Conservation (phyloP, 768 basidiomycete species). For the Suillus cothurnatus region DNA sequence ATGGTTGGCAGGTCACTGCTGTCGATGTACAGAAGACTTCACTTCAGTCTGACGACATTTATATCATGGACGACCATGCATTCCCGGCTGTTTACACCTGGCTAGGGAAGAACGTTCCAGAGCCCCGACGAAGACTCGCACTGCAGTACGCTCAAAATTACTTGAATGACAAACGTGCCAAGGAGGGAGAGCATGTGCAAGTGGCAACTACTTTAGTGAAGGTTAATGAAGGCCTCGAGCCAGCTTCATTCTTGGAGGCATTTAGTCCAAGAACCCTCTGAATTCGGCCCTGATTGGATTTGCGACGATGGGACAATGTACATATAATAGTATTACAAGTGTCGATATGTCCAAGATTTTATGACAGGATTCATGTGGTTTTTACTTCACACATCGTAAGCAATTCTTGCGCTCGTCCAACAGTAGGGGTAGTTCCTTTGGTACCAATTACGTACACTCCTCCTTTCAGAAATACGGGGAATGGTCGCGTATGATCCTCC, state of each 20-base stretch:
- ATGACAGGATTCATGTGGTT: not conserved
- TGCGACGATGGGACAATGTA: not conserved
- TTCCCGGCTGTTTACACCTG: conserved; percentile 57
- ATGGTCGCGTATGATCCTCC: conserved; percentile 90
- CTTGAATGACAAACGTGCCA: conserved; percentile 41
- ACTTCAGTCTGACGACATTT: conserved; percentile 52
- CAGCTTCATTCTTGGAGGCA: conserved; percentile 42
- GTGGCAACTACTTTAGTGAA: conserved; percentile 20
- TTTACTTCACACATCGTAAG: conserved; percentile 45
- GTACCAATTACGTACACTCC: conserved; percentile 87
- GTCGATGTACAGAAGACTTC: conserved; percentile 35
- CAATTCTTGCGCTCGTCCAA: conserved; percentile 79
- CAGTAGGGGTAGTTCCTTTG: conserved; percentile 90
- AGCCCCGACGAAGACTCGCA: conserved; percentile 49
- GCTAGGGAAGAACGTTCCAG: conserved; percentile 53
- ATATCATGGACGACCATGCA: conserved; percentile 49
- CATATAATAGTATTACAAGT: not conserved
- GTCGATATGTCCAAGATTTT: not conserved
- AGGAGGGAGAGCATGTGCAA: conserved; percentile 18
- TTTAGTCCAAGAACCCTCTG: not conserved
- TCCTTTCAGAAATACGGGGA: conserved; percentile 77
- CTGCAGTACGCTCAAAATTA: conserved; percentile 59
- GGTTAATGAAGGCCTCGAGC: conserved; percentile 48
- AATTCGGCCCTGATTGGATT: not conserved
- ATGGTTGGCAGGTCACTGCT: conserved; percentile 39